Percentiles rank a stretch among this genome's conserved stretches.
These are phyloP conservation scores for Adansonia rubrostipa DNA, from an alignment of 441 rosid species.

Conservation along the genomic window DNA sequence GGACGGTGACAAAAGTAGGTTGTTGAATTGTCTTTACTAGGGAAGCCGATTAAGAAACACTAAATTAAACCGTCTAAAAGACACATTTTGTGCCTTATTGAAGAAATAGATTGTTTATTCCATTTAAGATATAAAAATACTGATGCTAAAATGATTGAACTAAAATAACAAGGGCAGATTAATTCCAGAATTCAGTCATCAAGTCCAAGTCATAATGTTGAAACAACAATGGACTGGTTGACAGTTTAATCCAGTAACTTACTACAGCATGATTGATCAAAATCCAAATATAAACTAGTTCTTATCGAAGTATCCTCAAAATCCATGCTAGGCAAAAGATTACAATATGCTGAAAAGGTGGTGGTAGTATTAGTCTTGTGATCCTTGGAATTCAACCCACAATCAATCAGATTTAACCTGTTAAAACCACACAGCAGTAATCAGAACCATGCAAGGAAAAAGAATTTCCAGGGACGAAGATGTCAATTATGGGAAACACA, in stretches of 20 bases:
- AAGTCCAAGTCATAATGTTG: neutral
- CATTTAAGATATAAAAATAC: neutral
- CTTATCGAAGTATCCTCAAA: neutral
- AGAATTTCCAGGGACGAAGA: neutral
- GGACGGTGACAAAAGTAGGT: no score
- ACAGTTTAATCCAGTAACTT: neutral
- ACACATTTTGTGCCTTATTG: no score
- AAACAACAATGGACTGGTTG: neutral
- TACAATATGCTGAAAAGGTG: neutral
- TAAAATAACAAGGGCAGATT: no score
- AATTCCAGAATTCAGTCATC: neutral
- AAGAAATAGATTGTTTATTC: no score
- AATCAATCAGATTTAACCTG: conserved; percentile 54
- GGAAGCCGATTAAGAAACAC: no score
- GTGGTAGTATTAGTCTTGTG: neutral
- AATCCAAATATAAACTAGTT: neutral
- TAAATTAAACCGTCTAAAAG: no score
- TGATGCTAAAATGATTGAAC: neutral
- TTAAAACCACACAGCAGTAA: conserved; percentile 13
- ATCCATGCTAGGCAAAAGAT: neutral
- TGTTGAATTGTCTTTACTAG: no score
- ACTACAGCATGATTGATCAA: neutral
- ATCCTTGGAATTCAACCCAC: conserved; percentile 23
- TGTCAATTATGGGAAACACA: neutral
- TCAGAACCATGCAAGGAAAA: neutral